A percentile compares a stretch with the other conserved stretches of the same genome.
These are phyloP conservation scores for Lepidium sativum DNA, from an alignment of 345 rosid species.

Conservation along the genomic window DNA sequence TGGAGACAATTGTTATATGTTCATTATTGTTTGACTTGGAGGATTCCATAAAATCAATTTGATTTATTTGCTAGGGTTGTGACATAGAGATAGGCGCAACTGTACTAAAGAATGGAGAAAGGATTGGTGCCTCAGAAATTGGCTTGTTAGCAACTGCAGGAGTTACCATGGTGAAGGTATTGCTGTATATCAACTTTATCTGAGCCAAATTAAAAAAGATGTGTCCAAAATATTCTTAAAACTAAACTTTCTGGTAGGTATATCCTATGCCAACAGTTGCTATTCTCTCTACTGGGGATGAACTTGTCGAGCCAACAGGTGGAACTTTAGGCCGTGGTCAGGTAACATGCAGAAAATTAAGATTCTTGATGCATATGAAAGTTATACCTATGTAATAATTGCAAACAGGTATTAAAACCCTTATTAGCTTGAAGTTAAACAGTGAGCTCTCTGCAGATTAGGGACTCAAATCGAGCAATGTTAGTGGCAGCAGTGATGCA, in stretches of 20 bases:
- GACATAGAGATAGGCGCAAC: constrained; percentile 66
- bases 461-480: constrained; percentile 96
- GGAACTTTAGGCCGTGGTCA: constrained; percentile 62
- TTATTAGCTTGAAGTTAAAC: constrained; percentile 9
- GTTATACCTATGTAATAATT: background rate
- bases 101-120: constrained; percentile 70
- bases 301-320: constrained; percentile 72
- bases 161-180: constrained; percentile 70
- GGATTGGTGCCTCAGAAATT: constrained; percentile 79
- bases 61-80: constrained; percentile 50
- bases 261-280: constrained; percentile 71
- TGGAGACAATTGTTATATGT: background rate
- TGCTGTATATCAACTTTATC: constrained; percentile 12
- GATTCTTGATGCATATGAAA: background rate
- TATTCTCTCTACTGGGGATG: constrained; percentile 94
- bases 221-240: background rate
- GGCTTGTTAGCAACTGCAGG: constrained; percentile 91
- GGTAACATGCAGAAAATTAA: constrained; percentile 37
- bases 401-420: background rate
- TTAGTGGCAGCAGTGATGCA: constrained; percentile 71
- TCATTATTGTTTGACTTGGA: background rate
- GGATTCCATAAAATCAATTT: background rate
- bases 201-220: constrained; percentile 1
- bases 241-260: constrained; percentile 40
- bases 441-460: constrained; percentile 49